These are phyloP conservation scores for Lentinula lateritia DNA, from an alignment of 768 basidiomycete species.

Conservation along the genomic window DNA sequence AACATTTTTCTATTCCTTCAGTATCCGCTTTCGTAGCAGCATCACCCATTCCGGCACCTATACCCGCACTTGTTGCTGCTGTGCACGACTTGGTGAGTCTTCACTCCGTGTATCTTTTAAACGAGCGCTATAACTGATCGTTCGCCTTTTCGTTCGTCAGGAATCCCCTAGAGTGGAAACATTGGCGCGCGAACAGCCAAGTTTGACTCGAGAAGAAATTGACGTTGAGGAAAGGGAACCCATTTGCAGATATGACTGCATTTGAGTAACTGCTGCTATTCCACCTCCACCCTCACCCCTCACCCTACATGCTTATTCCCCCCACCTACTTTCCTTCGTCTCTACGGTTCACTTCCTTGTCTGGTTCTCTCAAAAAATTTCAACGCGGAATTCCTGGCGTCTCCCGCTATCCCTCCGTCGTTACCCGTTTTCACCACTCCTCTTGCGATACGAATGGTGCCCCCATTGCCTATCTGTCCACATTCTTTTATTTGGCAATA, in stretches of 20 bases:
- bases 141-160: neutral
- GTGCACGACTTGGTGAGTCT: neutral
- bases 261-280: neutral
- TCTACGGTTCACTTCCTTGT: neutral
- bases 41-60: neutral
- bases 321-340: neutral
- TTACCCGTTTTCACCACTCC: neutral
- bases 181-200: neutral
- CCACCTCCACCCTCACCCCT: neutral
- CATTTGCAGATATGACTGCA: constrained; percentile 3
- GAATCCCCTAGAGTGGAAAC: neutral
- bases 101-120: neutral
- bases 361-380: neutral
- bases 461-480: too few relatives aligned
- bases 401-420: neutral
- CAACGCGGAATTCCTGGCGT: neutral
- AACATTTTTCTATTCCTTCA: neutral
- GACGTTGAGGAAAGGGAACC: constrained; percentile 1
- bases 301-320: neutral
- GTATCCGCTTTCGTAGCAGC: constrained; percentile 3
- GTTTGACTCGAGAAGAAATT: neutral
- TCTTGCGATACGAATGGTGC: neutral
- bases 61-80: neutral
- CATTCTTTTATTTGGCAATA: neutral
- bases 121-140: too few relatives aligned